Base-by-base conservation (phyloP, 306 rosid species). In the Rosa lucieae region DNA sequence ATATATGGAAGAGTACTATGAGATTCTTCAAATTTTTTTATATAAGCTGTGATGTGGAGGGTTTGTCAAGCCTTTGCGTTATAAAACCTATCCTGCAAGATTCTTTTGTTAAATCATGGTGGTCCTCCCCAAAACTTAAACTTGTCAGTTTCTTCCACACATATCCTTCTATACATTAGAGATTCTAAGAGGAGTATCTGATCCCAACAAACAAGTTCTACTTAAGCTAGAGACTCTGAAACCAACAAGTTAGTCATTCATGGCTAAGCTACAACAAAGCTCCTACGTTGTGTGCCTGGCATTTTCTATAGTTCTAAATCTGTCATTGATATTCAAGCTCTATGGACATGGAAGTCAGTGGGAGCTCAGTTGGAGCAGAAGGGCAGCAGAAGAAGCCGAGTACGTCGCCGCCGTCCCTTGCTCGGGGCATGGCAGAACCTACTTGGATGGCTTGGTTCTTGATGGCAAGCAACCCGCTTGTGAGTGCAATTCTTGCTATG, bases 401-500 rank as follows among this genome's bases (percentile, higher is more conserved):
- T 29, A 3, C 0, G 90, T 87, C 80, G 90, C 87, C 13, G 85
- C 89, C 11, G 81, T 80, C 23, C 14, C 73, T 58, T 89, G 90
- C 46, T 87, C 92, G 1, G 90, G 92, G 18, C 92, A 89, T 81
- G 92, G 92, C 65, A 83, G 87, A 66, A 87, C 89, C 26, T 89
- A 80, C 72, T 61, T 86, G 78, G 92, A 89, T 81, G 90, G 92
- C 6, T 14, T 85, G 61, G 43, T 84, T 80, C 78, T 86, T 15
- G 66, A 72, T 17, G 88, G 84, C 2, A 78, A 79, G 26, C 8
- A 56, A 2, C 90, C 86, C 8, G 76, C 72, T 77, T 89, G 92
- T 77, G 92, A 89, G 47, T 89, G 92, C 79, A 81, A 89, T 77
- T 3, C 75, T 15, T 89, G 92, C 80, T 89, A 86, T 48, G 70